Conservation (phyloP, 805 yeast genomes). For the Candida cerambycidarum region DNA sequence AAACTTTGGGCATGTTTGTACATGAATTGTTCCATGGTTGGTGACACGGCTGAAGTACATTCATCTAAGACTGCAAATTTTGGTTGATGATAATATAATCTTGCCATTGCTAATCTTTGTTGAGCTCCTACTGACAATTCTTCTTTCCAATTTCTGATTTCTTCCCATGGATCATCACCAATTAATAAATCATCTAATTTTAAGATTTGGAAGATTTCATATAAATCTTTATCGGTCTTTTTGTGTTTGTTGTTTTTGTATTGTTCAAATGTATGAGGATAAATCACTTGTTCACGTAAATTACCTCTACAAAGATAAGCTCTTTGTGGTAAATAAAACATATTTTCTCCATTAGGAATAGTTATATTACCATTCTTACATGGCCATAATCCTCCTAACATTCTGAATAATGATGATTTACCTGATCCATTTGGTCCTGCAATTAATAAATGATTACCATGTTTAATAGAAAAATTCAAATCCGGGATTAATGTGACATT, state of each 20-base stretch:
- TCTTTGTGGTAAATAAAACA: slow-evolving; percentile 89
- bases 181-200: slow-evolving; percentile 57
- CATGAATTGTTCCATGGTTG: slow-evolving; percentile 87
- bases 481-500: slow-evolving; percentile 68
- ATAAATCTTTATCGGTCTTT: slow-evolving; percentile 50
- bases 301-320: slow-evolving; percentile 83
- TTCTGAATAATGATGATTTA: slow-evolving; percentile 85
- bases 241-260: slow-evolving; percentile 35
- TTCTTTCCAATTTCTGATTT: slow-evolving; percentile 81
- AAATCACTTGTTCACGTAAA: slow-evolving; percentile 83
- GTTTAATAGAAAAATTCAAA: slow-evolving; percentile 68
- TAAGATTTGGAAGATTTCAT: slow-evolving; percentile 53
- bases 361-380: slow-evolving; percentile 57
- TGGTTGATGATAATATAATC: slow-evolving; percentile 87
- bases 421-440: slow-evolving; percentile 98
- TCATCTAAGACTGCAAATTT: slow-evolving; percentile 94
- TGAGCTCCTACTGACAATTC: slow-evolving; percentile 89
- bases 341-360: slow-evolving; percentile 63
- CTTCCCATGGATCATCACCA: slow-evolving; percentile 54
- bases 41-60: slow-evolving; percentile 92
- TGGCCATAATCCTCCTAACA: slow-evolving; percentile 94
- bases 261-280: slow-evolving; percentile 72
- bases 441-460: slow-evolving; percentile 82
- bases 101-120: slow-evolving; percentile 89
- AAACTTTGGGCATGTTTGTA: slow-evolving; percentile 76